Evolutionary conservation across 495 filamentous ascomycete species (phyloP).

Genomic region (Podospora australis): DNA sequence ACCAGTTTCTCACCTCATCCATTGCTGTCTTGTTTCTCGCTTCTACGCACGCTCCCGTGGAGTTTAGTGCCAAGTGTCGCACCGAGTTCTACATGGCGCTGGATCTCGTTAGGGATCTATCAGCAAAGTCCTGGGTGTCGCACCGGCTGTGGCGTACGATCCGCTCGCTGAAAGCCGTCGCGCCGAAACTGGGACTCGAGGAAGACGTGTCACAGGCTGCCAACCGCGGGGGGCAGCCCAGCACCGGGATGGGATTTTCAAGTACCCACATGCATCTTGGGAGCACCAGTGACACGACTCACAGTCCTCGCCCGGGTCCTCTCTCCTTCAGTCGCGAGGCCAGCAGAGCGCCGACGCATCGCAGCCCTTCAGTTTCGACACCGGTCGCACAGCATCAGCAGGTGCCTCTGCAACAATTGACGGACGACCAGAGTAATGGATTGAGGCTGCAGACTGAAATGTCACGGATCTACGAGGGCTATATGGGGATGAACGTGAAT

Average conservation of each 20-base stretch:
- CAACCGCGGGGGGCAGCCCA: conserved; percentile 24
- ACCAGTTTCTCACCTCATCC: conserved; percentile 78
- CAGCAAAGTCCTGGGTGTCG: conserved; percentile 68
- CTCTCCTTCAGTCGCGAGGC: neutral
- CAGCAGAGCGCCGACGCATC: neutral
- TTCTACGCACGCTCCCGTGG: conserved; percentile 70
- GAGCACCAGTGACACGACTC: neutral
- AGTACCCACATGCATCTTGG: neutral
- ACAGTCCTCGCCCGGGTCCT: neutral
- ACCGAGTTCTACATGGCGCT: conserved; percentile 84
- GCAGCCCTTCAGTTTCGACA: neutral
- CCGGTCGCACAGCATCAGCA: conserved; percentile 3
- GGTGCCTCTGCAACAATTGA: neutral
- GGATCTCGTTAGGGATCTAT: conserved; percentile 74
- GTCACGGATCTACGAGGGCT: conserved; percentile 38
- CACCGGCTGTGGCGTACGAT: conserved; percentile 80
- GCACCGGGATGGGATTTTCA: no score
- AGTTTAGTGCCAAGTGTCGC: conserved; percentile 67
- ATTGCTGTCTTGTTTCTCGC: conserved; percentile 79
- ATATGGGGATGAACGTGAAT: conserved; percentile 6
- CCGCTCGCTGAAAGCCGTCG: conserved; percentile 70
- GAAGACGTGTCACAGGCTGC: conserved; percentile 18
- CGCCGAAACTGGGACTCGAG: conserved; percentile 68
- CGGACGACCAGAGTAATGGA: conserved; percentile 28
- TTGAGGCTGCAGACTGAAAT: conserved; percentile 40